These are phyloP conservation scores for Solanum sejunctum DNA, from an alignment of 257 asterid genomes.

Conservation along the genomic window DNA sequence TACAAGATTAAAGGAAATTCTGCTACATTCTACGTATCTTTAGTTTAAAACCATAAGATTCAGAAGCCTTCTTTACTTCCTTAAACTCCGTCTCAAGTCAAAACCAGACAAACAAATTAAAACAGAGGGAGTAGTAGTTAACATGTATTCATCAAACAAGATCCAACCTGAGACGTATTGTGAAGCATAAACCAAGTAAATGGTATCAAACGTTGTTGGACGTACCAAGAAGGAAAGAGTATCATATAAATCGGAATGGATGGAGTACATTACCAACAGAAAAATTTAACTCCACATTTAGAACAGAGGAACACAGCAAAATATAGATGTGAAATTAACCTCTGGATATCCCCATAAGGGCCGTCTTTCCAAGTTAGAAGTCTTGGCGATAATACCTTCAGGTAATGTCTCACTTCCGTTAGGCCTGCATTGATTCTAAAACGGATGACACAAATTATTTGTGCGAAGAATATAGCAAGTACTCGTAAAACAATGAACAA, in stretches of 20 bases:
- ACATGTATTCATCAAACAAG: background rate
- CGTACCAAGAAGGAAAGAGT: background rate
- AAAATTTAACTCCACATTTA: background rate
- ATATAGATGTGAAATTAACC: slow-evolving; percentile 21
- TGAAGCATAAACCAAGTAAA: background rate
- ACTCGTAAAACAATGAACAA: background rate
- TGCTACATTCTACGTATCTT: too few relatives aligned
- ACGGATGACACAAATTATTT: slow-evolving; percentile 17
- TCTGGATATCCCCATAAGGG: slow-evolving; percentile 82
- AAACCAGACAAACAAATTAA: too few relatives aligned
- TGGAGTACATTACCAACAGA: background rate
- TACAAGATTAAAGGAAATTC: too few relatives aligned
- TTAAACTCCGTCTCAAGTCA: background rate
- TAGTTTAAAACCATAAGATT: too few relatives aligned
- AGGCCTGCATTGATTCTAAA: slow-evolving; percentile 51
- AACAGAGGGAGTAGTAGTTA: background rate
- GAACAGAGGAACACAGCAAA: background rate
- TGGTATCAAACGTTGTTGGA: background rate
- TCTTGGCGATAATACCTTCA: slow-evolving; percentile 46
- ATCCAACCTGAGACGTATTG: background rate
- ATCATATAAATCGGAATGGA: background rate
- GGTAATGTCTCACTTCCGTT: slow-evolving; percentile 72
- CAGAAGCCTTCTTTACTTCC: too few relatives aligned
- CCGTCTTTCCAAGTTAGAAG: slow-evolving; percentile 63
- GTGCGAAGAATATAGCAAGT: background rate